Evolutionary conservation across 2,329 filamentous ascomycete species (phyloP), one percentile per base, ranked within the genome.

Genomic region (Talaromyces sp.): DNA sequence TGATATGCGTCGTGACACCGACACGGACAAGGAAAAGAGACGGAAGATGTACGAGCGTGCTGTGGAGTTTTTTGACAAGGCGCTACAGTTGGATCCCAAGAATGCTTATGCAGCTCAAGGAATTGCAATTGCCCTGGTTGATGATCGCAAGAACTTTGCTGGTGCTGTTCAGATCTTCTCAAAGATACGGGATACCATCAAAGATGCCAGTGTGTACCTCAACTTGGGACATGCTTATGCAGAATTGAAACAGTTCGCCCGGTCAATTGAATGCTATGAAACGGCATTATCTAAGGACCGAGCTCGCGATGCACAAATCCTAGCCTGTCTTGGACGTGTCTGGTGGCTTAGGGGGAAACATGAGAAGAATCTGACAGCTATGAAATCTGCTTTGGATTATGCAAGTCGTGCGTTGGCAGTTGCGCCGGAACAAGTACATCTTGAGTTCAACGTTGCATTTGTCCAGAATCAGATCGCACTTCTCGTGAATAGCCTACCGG

Each of bases 21-120:
- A 97, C 8, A 81, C 86, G 60, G 93, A 99, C 60, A 96, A 90
- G 75, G 89, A 96, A 67, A 96, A 95, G 77, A 87, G 92, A 55
- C 89, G 87, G 58, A 89, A 88, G 65, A 88, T 86, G 61, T 99
- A 97, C 70, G 85, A 87, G 70, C 91, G 93, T 64, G 92, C 94
- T 0, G 92, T 97, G 10, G 95, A 99, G 70, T 99, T 99, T 75
- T 99, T 97, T 66, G 94, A 97, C 71, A 99, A 99, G 76, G 93
- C 93, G 4, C 79, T 99, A 21, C 91, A 95, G 62, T 79, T 99
- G n/a, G 94, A 99, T 68, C 86, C 91, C 0, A 91, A 88, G 76
- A 99, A 97, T 65, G 93, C 94, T 0, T 96, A 96, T 71, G 95
- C 95, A 7, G 94, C 94, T 1, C 94, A 99, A 70, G 94, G 95